Percentiles rank a stretch among this genome's conserved stretches.
phyloP scores from a whole-genome alignment of 2,329 filamentous ascomycete genomes.

The Elsinoe perseae region DNA sequence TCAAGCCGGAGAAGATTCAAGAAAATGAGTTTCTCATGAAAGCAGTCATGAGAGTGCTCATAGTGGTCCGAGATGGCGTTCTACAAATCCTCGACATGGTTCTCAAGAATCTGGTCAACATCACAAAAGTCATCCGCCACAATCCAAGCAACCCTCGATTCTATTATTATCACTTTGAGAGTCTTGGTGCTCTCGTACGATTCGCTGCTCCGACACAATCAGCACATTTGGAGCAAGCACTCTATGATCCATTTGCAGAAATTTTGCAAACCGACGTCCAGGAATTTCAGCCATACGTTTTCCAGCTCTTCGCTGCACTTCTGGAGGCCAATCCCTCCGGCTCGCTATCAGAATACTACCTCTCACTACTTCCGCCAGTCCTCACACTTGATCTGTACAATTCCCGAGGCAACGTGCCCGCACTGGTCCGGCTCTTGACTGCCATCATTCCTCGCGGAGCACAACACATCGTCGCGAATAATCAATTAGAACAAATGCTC shows the following conservation, averaged over 20 bases:
- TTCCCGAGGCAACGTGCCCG: slow-evolving; percentile 84
- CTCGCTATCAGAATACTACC: slow-evolving; percentile 73
- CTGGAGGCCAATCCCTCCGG: slow-evolving; percentile 76
- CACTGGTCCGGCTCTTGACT: slow-evolving; percentile 73
- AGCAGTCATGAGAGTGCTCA: slow-evolving; percentile 93
- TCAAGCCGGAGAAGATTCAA: slow-evolving; percentile 82
- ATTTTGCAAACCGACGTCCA: slow-evolving; percentile 77
- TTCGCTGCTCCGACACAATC: slow-evolving; percentile 63
- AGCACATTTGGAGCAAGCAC: slow-evolving; percentile 65
- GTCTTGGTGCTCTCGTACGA: slow-evolving; percentile 78
- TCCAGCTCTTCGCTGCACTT: slow-evolving; percentile 87
- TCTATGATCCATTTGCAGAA: slow-evolving; percentile 76
- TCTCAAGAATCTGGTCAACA: slow-evolving; percentile 75
- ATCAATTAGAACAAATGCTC: slow-evolving; percentile 80
- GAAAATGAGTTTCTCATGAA: slow-evolving; percentile 99
- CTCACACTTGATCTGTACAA: slow-evolving; percentile 84
- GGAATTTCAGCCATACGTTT: slow-evolving; percentile 93
- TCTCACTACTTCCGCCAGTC: slow-evolving; percentile 67
- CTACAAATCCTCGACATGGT: slow-evolving; percentile 66
- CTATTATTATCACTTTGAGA: slow-evolving; percentile 98
- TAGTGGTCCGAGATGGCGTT: slow-evolving; percentile 82
- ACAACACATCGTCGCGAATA: slow-evolving; percentile 63
- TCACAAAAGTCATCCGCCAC: slow-evolving; percentile 83
- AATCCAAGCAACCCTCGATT: slow-evolving; percentile 97
- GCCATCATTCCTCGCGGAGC: slow-evolving; percentile 75